Evolutionary conservation across 2,329 filamentous ascomycete species (phyloP).

Genomic region (Phyllosticta citribraziliensis): DNA sequence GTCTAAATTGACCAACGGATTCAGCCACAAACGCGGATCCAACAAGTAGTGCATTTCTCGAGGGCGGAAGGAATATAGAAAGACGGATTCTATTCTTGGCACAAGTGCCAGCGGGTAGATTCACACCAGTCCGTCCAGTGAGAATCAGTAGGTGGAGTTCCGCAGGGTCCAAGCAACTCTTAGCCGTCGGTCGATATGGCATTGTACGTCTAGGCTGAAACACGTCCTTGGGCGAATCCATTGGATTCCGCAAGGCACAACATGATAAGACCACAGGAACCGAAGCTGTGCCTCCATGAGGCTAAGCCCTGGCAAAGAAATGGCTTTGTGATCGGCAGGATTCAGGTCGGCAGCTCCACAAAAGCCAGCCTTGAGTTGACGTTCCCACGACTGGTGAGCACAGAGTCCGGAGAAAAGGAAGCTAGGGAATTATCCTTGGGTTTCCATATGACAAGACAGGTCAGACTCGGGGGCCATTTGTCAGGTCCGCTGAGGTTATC

Average conservation of each 20-base stretch:
- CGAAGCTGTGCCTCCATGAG: background rate
- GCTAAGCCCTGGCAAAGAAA: background rate
- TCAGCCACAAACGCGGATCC: background rate
- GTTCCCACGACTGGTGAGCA: background rate
- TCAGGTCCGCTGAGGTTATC: background rate
- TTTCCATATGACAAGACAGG: background rate
- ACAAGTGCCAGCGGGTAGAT: background rate
- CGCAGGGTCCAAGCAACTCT: background rate
- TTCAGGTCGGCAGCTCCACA: background rate
- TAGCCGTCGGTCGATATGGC: background rate
- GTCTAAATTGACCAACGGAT: background rate
- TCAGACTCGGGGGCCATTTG: background rate
- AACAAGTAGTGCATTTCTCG: background rate
- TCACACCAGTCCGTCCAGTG: background rate
- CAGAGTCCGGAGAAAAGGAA: background rate
- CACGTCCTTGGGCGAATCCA: background rate
- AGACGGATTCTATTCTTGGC: background rate
- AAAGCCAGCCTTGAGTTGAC: background rate
- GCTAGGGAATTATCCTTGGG: background rate
- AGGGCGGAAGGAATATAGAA: background rate
- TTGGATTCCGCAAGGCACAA: background rate
- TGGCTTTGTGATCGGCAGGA: background rate
- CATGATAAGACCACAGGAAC: background rate
- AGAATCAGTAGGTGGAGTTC: background rate
- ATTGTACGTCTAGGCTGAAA: background rate